A percentile compares a stretch with the other conserved stretches of the same genome.
These are phyloP conservation scores for Bipolaris oryzae DNA, from an alignment of 2,329 filamentous ascomycete species.

Conservation along the genomic window DNA sequence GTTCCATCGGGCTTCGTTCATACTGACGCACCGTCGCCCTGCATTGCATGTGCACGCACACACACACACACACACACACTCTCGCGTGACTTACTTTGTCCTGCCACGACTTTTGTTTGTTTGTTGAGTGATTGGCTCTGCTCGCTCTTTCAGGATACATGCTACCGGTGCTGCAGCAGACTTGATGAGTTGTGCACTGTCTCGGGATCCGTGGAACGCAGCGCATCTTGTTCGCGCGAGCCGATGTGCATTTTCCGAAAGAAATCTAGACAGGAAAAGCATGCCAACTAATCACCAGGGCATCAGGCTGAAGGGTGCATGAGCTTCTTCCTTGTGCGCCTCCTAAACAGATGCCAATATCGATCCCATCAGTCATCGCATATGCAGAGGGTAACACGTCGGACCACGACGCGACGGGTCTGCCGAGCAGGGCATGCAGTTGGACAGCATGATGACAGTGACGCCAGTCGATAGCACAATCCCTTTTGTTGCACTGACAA, in stretches of 20 bases:
- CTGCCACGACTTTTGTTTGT: too few relatives aligned
- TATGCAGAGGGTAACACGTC: background rate
- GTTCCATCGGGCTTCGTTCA: background rate
- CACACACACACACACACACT: too few relatives aligned
- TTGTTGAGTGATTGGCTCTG: too few relatives aligned
- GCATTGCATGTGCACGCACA: background rate
- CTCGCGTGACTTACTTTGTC: too few relatives aligned
- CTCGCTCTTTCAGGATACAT: too few relatives aligned
- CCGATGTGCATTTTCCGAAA: too few relatives aligned
- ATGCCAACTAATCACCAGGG: background rate
- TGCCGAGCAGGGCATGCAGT: background rate
- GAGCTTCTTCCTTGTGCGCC: background rate
- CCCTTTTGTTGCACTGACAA: background rate
- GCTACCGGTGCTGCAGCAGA: too few relatives aligned
- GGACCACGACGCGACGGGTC: background rate
- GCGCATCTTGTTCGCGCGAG: too few relatives aligned
- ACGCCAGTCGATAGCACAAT: constrained; percentile 4
- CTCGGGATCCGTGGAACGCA: too few relatives aligned
- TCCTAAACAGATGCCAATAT: constrained; percentile 13
- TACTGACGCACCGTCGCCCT: background rate
- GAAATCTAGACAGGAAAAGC: too few relatives aligned
- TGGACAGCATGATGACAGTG: constrained; percentile 5
- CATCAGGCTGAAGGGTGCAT: constrained; percentile 13
- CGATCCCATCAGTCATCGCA: constrained; percentile 5
- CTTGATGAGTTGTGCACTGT: too few relatives aligned